These are phyloP conservation scores for Colletotrichum noveboracense DNA, from an alignment of 2,329 filamentous ascomycete genomes.

Conservation along the genomic window DNA sequence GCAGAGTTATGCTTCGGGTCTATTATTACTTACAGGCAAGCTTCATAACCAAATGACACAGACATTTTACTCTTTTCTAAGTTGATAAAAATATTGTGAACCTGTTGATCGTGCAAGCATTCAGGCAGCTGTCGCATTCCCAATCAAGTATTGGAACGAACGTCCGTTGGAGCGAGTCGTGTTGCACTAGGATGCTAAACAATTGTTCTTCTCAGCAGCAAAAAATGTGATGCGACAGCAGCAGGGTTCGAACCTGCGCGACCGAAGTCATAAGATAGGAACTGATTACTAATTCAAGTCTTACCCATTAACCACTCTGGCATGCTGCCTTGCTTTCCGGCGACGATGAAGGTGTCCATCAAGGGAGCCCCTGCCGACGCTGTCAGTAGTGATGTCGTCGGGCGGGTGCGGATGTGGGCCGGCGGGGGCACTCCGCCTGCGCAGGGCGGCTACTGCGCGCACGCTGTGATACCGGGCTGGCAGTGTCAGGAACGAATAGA, in stretches of 20 bases:
- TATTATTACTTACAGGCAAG: too few species aligned
- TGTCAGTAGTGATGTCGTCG: not conserved
- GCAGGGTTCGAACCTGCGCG: conserved; percentile 23
- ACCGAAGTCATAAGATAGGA: conserved; percentile 19
- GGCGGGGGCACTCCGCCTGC: not conserved
- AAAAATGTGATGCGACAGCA: conserved; percentile 2
- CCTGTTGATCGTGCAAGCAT: not conserved
- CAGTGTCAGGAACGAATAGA: not conserved
- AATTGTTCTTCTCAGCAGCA: not conserved
- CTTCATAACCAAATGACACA: not conserved
- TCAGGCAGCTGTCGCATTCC: not conserved
- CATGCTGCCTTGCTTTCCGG: conserved; percentile 9
- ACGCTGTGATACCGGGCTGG: not conserved
- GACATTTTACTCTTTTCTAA: not conserved
- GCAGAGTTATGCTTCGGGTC: not conserved
- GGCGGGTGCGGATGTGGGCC: not conserved
- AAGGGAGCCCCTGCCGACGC: not conserved
- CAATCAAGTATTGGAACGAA: not conserved
- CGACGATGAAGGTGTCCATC: rapidly evolving
- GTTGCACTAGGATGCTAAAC: not conserved
- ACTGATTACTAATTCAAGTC: conserved; percentile 8
- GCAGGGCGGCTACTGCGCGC: not conserved
- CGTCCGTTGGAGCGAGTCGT: not conserved
- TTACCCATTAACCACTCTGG: conserved; percentile 20
- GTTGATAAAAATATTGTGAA: not conserved